phyloP scores from a whole-genome alignment of 176 grass and related monocot genomes.

The Tillandsia fasciculata region DNA sequence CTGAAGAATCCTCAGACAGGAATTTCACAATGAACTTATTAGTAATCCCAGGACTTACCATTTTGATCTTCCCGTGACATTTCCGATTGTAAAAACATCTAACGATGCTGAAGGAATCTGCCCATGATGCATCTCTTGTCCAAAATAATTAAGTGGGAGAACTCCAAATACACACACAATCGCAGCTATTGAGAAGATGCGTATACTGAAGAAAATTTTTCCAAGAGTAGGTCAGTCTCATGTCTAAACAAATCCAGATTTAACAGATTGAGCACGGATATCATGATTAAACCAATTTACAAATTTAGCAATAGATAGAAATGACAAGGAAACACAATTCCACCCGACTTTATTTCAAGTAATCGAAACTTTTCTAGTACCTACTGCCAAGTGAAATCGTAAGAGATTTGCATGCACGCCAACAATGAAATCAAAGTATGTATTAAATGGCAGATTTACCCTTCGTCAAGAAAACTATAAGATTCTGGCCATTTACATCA shows the following conservation, averaged over 20 bases:
- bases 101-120: conserved; percentile 49
- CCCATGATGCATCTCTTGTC: conserved; percentile 61
- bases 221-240: neutral
- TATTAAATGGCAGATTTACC: too few relatives aligned
- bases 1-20: neutral
- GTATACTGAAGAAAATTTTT: conserved; percentile 45
- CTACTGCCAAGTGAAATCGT: too few relatives aligned
- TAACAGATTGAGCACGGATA: neutral
- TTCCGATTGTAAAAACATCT: conserved; percentile 85
- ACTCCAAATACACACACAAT: conserved; percentile 71
- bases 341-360: too few relatives aligned
- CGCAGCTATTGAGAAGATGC: conserved; percentile 77
- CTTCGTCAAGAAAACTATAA: neutral
- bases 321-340: too few relatives aligned
- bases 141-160: conserved; percentile 94
- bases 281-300: too few relatives aligned
- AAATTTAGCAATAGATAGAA: too few relatives aligned
- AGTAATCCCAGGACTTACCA: conserved; percentile 44
- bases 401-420: too few relatives aligned
- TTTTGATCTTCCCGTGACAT: conserved; percentile 45
- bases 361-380: too few relatives aligned
- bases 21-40: conserved; percentile 14
- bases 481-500: neutral
- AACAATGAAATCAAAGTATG: too few relatives aligned
- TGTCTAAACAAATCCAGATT: neutral